Conservation (phyloP, 768 basidiomycete species). For the Boletus fagicola region DNA sequence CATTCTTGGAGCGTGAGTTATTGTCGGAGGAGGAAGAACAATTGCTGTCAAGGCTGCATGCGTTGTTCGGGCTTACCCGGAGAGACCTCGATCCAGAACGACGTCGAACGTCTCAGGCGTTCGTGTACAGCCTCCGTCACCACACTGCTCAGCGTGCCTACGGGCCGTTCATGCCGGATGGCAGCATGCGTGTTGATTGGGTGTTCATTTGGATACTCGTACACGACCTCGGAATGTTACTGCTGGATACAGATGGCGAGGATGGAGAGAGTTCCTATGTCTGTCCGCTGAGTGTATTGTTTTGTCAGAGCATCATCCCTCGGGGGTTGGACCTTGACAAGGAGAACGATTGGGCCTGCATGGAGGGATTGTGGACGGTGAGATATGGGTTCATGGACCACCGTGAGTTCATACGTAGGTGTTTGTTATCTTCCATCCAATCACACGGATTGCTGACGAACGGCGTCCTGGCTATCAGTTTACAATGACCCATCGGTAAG, state of each 20-base stretch:
- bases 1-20: conserved; percentile 42
- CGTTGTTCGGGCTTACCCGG: conserved; percentile 53
- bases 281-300: conserved; percentile 48
- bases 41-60: conserved; percentile 52
- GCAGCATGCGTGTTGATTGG: conserved; percentile 55
- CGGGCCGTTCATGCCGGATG: conserved; percentile 54
- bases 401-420: conserved; percentile 59
- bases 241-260: conserved; percentile 41
- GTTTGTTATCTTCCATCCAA: not conserved
- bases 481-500: conserved; percentile 46
- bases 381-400: conserved; percentile 73
- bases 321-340: conserved; percentile 34
- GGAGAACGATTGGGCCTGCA: conserved; percentile 36
- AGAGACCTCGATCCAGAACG: conserved; percentile 36
- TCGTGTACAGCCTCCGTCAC: conserved; percentile 61
- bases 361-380: conserved; percentile 58
- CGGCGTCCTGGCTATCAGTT: conserved; percentile 28
- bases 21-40: conserved; percentile 40
- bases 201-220: conserved; percentile 54
- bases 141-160: conserved; percentile 50
- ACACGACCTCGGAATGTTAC: conserved; percentile 53
- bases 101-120: conserved; percentile 47
- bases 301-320: conserved; percentile 51
- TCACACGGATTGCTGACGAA: conserved; percentile 5
- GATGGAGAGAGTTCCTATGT: conserved; percentile 34